A percentile compares a stretch with the other conserved stretches of the same genome.
Conservation (phyloP, 2,329 filamentous ascomycete species). For the Penicillium sp. region DNA sequence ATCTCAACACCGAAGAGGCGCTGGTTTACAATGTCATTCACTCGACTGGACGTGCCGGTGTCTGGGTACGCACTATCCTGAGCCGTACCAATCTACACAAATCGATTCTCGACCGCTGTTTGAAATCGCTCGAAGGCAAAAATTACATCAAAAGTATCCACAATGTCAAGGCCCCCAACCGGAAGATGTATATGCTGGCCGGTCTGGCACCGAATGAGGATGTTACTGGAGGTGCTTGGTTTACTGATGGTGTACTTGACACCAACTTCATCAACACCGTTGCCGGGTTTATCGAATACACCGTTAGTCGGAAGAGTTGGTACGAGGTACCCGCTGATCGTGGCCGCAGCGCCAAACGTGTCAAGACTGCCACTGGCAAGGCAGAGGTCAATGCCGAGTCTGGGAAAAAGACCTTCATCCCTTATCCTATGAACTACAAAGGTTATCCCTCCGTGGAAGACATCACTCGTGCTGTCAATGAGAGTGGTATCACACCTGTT, state of each 20-base stretch:
- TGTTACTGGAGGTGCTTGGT: conserved; percentile 93
- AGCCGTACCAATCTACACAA: conserved; percentile 81
- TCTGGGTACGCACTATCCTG: conserved; percentile 89
- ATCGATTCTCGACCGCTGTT: conserved; percentile 74
- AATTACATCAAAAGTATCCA: conserved; percentile 86
- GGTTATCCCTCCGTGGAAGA: conserved; percentile 80
- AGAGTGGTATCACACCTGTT: conserved; percentile 71
- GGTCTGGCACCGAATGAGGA: conserved; percentile 84
- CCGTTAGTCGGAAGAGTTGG: conserved; percentile 73
- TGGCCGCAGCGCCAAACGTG: conserved; percentile 46
- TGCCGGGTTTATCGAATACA: conserved; percentile 72
- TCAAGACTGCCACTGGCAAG: conserved; percentile 41
- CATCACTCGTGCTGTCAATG: conserved; percentile 75
- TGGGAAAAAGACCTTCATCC: conserved; percentile 46
- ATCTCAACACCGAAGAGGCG: conserved; percentile 69
- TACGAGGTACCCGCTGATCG: conserved; percentile 54
- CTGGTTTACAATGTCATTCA: conserved; percentile 91
- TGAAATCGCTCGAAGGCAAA: conserved; percentile 83
- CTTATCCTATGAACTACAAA: conserved; percentile 67
- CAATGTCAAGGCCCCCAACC: conserved; percentile 85
- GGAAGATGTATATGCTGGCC: conserved; percentile 95
- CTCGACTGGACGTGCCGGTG: conserved; percentile 78
- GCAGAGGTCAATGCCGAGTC: conserved; percentile 36
- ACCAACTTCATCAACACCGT: conserved; percentile 82
- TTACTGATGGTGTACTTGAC: conserved; percentile 87